Base-by-base conservation (phyloP, 2,329 filamentous ascomycete genomes). In the Lecanicillium sp. region DNA sequence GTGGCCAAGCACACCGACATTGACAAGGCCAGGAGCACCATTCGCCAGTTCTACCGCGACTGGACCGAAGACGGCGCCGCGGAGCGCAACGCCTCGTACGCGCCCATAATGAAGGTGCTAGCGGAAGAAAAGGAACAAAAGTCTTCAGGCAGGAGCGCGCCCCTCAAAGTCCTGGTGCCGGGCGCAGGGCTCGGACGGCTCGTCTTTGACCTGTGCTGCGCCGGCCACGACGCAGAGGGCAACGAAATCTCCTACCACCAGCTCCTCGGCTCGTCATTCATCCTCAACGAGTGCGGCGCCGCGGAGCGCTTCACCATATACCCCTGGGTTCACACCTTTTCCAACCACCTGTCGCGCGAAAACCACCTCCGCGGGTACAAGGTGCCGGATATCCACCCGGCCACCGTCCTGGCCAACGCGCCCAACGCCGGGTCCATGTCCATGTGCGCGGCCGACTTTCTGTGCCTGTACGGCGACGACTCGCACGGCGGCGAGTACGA, bases 231-330 rank as follows among this genome's bases (percentile, higher is more conserved):
- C 10, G 76, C 79, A 1, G 88, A 96, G 59, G 90, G 90, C 19
- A 97, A 96, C 55, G 86, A 98, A 62, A 94, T 97, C 45, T 96
- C 89, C 3, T 97, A 94, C 55, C 92, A 98, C 59, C 87, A 95
- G 58, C 75, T 98, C n/a, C 71, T 97, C 42, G 87, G 87, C 2
- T 94, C 86, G 5, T 77, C 75, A 0, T 81, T 85, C 55, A 74
- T 89, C 13, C 74, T 89, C 34, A 89, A 90, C 58, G 72, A 70
- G 50, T 85, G 81, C 4, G 51, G 66, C 1, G 55, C 59, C 2
- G 74, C 73, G 1, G 71, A 71, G 13, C 71, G 84, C 44, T 87
- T 88, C 60, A 77, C 69, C 8, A 71, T 98, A 37, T 86, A 84
- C 53, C 92, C 92, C 1, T 98, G 90, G 76, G 77, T 87, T 4